Conservation (phyloP, 306 rosid genomes). For the Cucurbita argyrosperma region DNA sequence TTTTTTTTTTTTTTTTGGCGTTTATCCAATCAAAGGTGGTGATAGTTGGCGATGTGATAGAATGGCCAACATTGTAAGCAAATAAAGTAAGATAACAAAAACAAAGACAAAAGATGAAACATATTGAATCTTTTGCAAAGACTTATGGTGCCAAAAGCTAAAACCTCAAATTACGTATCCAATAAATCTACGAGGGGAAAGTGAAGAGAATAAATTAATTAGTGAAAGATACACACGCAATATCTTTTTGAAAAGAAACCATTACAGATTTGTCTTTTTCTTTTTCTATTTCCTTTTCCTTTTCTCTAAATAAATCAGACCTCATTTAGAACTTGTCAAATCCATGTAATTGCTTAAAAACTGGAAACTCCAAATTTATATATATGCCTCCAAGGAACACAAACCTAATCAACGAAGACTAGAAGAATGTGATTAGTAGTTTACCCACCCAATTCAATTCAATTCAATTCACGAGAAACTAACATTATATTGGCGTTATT, state of each 20-base stretch:
- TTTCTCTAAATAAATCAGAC: no score
- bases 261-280: constrained; percentile 22
- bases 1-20: neutral
- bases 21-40: neutral
- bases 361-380: neutral
- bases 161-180: constrained; percentile 31
- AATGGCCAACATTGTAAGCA: neutral
- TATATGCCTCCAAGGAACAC: no score
- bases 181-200: constrained; percentile 27
- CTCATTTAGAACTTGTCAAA: no score
- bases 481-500: no score
- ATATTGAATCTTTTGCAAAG: constrained; percentile 61
- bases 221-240: constrained; percentile 52
- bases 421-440: no score
- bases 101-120: constrained; percentile 40
- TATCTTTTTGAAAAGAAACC: constrained; percentile 55
- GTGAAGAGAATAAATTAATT: neutral
- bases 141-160: constrained; percentile 30
- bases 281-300: neutral
- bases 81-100: constrained; percentile 6
- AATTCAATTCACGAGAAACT: no score
- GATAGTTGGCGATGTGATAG: neutral
- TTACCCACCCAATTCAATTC: no score
- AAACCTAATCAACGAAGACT: no score
- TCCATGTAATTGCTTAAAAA: neutral